Percentiles rank a stretch among this genome's conserved stretches.
phyloP scores from a whole-genome alignment of 148 eudicot genomes.

The Rhododendron ovatum region DNA sequence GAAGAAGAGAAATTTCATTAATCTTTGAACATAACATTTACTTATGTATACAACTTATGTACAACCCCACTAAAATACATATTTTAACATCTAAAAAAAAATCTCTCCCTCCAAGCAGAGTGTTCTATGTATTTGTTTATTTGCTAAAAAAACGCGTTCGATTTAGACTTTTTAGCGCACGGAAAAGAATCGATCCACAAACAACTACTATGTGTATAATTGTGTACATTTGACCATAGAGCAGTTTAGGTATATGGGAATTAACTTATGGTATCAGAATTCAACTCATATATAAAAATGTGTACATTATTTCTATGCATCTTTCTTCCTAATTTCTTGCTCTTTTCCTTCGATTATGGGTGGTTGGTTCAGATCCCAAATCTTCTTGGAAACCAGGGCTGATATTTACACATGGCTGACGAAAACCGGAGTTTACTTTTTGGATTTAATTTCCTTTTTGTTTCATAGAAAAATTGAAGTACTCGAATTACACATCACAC shows the following conservation, averaged over 20 bases:
- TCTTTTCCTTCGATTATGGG: not conserved
- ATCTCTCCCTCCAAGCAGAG: not conserved
- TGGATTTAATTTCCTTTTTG: not conserved
- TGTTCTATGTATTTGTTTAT: not conserved
- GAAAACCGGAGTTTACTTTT: not conserved
- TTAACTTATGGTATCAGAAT: not conserved
- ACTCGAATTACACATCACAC: not conserved
- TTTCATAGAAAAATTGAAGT: not conserved
- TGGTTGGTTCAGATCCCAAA: slow-evolving; percentile 5
- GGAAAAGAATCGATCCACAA: not conserved
- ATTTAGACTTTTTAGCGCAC: not conserved
- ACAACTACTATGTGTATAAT: not conserved
- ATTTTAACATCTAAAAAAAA: not conserved
- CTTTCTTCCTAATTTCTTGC: not conserved
- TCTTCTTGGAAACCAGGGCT: slow-evolving; percentile 6
- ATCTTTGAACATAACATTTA: no score
- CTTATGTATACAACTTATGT: no score
- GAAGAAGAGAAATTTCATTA: no score
- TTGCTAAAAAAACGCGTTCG: not conserved
- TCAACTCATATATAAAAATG: not conserved
- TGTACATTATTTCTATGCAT: not conserved
- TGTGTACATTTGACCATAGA: not conserved
- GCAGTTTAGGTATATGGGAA: not conserved
- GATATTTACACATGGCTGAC: slow-evolving; percentile 12
- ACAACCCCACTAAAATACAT: no score